These are phyloP conservation scores for Cicer arietinum DNA, from an alignment of 306 rosid genomes.

Conservation along the genomic window DNA sequence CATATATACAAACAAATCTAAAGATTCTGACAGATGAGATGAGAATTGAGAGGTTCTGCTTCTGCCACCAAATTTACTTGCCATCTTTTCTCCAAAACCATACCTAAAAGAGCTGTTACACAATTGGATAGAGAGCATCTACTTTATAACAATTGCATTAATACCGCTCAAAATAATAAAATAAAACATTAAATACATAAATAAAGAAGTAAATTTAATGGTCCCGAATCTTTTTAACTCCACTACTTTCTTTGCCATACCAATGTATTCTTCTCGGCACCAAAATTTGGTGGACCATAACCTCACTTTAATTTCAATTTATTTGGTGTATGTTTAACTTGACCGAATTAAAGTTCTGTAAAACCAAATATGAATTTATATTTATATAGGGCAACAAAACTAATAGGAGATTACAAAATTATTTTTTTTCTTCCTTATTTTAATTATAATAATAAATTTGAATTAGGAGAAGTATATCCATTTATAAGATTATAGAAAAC, in stretches of 20 bases:
- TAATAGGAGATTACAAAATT: no score
- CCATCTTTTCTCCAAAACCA: background rate
- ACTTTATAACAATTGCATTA: background rate
- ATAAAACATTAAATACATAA: background rate
- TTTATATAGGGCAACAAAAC: no score
- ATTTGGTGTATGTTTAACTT: background rate
- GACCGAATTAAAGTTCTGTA: no score
- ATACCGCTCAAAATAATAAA: background rate
- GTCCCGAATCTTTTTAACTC: background rate
- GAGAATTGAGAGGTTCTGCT: background rate
- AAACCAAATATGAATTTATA: no score
- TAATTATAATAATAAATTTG: no score
- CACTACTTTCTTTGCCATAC: background rate
- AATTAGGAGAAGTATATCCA: no score
- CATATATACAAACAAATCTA: background rate
- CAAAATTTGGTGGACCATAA: background rate
- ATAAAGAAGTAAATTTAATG: background rate
- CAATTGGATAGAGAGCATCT: background rate
- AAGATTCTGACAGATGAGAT: background rate
- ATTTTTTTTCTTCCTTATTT: no score
- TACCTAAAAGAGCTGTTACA: background rate
- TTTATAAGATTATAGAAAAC: no score
- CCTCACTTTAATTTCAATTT: background rate
- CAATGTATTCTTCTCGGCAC: background rate
- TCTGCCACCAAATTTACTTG: background rate